phyloP scores from a whole-genome alignment of 192 early-diverging fungal species.

The Coemansia sp. region DNA sequence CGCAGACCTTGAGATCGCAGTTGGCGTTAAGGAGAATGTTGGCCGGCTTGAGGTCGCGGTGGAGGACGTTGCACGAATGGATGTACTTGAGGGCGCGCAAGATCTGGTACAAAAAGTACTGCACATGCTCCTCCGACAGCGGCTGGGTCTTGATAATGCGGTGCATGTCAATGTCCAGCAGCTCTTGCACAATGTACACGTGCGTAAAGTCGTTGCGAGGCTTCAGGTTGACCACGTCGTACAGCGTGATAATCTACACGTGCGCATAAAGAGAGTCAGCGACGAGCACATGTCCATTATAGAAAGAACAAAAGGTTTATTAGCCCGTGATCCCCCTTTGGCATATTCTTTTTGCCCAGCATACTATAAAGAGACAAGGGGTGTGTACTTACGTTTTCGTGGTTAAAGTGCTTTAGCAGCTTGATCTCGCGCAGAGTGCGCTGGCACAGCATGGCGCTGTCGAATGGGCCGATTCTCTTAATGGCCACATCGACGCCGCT shows the following conservation, averaged over 20 bases:
- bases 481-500: constrained; percentile 85
- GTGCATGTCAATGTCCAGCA: constrained; percentile 89
- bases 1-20: constrained; percentile 98
- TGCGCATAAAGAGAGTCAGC: no score
- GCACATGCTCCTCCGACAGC: constrained; percentile 81
- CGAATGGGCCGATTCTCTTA: constrained; percentile 85
- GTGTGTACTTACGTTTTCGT: constrained; percentile 84
- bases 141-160: constrained; percentile 83
- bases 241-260: constrained; percentile 46
- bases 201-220: constrained; percentile 46
- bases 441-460: constrained; percentile 79
- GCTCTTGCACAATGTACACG: constrained; percentile 62
- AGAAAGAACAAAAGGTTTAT: no score
- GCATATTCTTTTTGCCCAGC: no score
- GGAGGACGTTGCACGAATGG: constrained; percentile 88
- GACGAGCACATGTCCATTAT: no score
- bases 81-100: constrained; percentile 88
- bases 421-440: constrained; percentile 81
- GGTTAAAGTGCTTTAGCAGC: constrained; percentile 77
- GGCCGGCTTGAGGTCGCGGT: constrained; percentile 94
- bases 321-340: no score
- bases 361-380: no score
- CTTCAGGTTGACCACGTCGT: constrained; percentile 48
- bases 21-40: constrained; percentile 97
- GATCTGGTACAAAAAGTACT: constrained; percentile 89